Conservation (phyloP, 805 yeast genomes). For the Candida parachauliodes region DNA sequence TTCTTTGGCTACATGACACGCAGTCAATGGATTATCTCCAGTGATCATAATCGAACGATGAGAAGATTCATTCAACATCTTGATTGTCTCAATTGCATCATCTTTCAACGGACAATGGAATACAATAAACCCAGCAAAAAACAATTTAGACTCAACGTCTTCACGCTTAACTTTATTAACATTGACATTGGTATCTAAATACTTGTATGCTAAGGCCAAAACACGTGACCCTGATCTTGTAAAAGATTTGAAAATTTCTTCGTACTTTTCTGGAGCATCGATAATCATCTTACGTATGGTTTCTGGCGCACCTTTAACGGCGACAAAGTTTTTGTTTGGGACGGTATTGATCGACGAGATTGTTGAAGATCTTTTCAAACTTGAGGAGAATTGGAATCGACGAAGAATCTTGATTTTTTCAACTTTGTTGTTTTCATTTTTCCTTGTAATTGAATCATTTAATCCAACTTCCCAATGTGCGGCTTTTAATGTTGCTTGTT, state of each 20-base stretch:
- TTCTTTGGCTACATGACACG: constrained; percentile 94
- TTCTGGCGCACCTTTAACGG: constrained; percentile 98
- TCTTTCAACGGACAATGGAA: constrained; percentile 96
- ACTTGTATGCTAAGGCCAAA: constrained; percentile 87
- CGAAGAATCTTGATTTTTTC: constrained; percentile 71
- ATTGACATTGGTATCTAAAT: constrained; percentile 49
- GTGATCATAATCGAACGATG: constrained; percentile 98
- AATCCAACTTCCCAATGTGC: constrained; percentile 80
- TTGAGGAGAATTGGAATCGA: constrained; percentile 95
- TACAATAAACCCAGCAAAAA: constrained; percentile 88
- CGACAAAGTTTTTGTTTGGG: constrained; percentile 58
- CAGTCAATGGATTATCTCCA: constrained; percentile 98
- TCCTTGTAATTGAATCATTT: constrained; percentile 65
- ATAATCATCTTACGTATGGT: constrained; percentile 76
- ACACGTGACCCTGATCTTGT: constrained; percentile 97
- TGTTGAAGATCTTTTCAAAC: constrained; percentile 91
- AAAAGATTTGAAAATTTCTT: constrained; percentile 79
- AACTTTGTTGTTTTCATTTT: constrained; percentile 19
- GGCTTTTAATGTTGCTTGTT: constrained; percentile 88
- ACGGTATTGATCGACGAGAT: constrained; percentile 55
- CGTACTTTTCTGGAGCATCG: constrained; percentile 73
- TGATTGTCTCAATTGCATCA: constrained; percentile 87
- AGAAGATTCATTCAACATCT: constrained; percentile 90
- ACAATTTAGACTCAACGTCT: constrained; percentile 67
- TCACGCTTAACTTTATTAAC: constrained; percentile 64